Evolutionary conservation across 345 rosid genomes (phyloP).

Genomic region (Eutrema yunnanense): DNA sequence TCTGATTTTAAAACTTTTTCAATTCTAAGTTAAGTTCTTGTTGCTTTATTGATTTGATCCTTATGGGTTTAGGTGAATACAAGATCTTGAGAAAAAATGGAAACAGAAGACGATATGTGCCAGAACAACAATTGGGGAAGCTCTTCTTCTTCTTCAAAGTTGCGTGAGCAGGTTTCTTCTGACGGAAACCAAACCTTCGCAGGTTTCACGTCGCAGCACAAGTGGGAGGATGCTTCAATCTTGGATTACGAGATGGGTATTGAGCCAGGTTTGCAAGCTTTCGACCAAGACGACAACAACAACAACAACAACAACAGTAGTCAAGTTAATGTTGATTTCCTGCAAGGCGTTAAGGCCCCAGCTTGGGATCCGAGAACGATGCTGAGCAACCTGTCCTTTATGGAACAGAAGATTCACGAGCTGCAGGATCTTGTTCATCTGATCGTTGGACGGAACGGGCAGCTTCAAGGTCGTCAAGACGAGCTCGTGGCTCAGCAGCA

Average conservation of each 20-base stretch:
- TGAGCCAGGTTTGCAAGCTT: slow-evolving; percentile 41
- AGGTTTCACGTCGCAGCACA: slow-evolving; percentile 39
- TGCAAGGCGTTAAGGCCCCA: slow-evolving; percentile 38
- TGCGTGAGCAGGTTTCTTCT: slow-evolving; percentile 28
- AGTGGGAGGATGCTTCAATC: slow-evolving; percentile 57
- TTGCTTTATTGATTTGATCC: background rate
- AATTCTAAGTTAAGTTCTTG: background rate
- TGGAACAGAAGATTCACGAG: slow-evolving; percentile 85
- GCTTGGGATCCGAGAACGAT: slow-evolving; percentile 87
- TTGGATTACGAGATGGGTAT: slow-evolving; percentile 43
- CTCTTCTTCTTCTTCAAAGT: slow-evolving; percentile 34
- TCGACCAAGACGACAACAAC: slow-evolving; percentile 23
- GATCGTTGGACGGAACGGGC: slow-evolving; percentile 51
- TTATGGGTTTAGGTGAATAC: background rate
- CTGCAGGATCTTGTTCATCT: slow-evolving; percentile 79
- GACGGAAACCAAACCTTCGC: slow-evolving; percentile 30
- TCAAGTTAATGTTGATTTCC: slow-evolving; percentile 32
- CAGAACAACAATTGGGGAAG: slow-evolving; percentile 46
- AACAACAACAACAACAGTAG: background rate
- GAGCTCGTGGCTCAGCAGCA: slow-evolving; percentile 73
- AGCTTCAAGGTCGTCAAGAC: slow-evolving; percentile 41
- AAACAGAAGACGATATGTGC: slow-evolving; percentile 41
- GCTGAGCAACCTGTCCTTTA: slow-evolving; percentile 75
- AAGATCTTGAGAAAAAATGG: slow-evolving; percentile 39
- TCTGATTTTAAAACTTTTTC: background rate